phyloP scores from a whole-genome alignment of 108 stramenopile species.

The Cyclostephanos invisitatus region DNA sequence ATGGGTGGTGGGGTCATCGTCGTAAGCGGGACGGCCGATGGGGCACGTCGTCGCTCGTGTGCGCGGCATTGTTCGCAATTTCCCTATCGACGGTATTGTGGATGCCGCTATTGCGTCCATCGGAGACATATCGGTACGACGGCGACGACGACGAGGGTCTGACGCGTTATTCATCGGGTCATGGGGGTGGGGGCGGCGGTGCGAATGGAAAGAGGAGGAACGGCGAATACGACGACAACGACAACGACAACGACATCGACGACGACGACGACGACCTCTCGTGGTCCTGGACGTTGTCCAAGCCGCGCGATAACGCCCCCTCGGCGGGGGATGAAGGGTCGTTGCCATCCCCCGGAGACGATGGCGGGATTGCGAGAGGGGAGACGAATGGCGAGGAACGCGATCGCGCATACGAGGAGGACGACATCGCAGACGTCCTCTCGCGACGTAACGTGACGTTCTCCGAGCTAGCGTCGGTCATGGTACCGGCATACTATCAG shows the following conservation, averaged over 20 bases:
- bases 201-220: not conserved
- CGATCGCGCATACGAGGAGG: not conserved
- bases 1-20: too few species aligned
- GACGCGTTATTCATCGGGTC: too few species aligned
- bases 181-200: not conserved
- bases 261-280: not conserved
- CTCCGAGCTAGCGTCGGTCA: slow-evolving; percentile 33
- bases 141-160: not conserved
- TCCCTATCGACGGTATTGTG: not conserved
- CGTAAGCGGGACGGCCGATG: too few species aligned
- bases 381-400: not conserved
- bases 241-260: not conserved
- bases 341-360: not conserved
- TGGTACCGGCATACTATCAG: slow-evolving; percentile 41
- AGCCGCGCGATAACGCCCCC: not conserved
- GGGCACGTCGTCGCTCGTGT: not conserved
- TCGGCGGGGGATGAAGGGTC: not conserved
- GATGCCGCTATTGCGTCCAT: too few species aligned
- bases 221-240: not conserved
- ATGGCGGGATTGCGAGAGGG: not conserved
- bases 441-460: slow-evolving; percentile 22
- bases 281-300: not conserved
- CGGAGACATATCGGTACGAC: not conserved
- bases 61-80: not conserved
- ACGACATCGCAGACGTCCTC: not conserved